Percentiles rank a stretch among this genome's conserved stretches.
phyloP scores from a whole-genome alignment of 1,284 basidiomycete species.

The Ganoderma lucidum region DNA sequence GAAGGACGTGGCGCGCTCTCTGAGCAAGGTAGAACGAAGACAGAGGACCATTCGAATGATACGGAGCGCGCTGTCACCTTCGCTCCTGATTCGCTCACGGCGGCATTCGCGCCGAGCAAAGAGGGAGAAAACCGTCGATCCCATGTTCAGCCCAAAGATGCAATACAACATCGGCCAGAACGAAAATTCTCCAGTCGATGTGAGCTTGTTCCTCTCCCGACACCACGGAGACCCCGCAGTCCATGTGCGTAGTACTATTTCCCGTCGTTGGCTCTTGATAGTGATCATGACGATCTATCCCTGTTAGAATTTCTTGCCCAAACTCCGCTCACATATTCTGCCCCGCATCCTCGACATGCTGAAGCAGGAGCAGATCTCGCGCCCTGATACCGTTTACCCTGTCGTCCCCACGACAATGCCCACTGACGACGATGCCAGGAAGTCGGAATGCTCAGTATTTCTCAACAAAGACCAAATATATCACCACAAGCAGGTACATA shows the following conservation, averaged over 20 bases:
- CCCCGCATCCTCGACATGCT: not conserved
- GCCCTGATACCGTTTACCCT: not conserved
- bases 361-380: not conserved
- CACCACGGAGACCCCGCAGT: not conserved
- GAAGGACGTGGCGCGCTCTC: not conserved
- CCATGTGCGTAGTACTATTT: not conserved
- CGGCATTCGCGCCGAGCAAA: not conserved
- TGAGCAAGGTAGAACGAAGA: constrained; percentile 1
- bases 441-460: not conserved
- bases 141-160: not conserved
- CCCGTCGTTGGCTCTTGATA: not conserved
- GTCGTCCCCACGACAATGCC: not conserved
- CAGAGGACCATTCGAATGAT: not conserved
- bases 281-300: not conserved
- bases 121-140: not conserved
- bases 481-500: not conserved
- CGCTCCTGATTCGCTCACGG: not conserved
- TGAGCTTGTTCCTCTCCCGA: not conserved
- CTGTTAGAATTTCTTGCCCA: not conserved
- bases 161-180: not conserved
- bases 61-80: not conserved
- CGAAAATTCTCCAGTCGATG: not conserved
- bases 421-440: not conserved
- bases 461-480: not conserved
- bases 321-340: not conserved